Percentiles rank a stretch among this genome's conserved stretches.
Conservation (phyloP, 169 alveolate species). For the Cyclospora cayetanensis region DNA sequence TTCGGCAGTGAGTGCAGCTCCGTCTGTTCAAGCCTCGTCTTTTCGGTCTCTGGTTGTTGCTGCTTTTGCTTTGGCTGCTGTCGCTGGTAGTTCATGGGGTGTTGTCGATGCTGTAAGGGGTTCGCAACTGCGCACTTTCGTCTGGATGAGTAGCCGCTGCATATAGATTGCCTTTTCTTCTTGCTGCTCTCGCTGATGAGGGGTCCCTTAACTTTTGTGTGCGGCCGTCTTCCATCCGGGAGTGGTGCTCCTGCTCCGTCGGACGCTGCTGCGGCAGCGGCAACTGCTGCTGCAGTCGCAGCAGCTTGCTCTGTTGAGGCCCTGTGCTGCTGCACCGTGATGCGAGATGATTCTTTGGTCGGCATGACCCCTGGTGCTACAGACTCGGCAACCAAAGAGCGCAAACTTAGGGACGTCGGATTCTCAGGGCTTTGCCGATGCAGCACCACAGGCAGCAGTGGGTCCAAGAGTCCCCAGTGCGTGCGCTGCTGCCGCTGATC, state of each 20-base stretch:
- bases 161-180: not conserved
- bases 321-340: slow-evolving; percentile 6
- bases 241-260: slow-evolving; percentile 28
- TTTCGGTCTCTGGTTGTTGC: not conserved
- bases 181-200: not conserved
- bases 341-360: no score
- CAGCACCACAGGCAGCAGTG: no score
- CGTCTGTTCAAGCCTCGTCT: no score
- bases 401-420: no score
- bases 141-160: not conserved
- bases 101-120: no score
- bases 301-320: slow-evolving; percentile 48
- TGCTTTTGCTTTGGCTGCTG: not conserved
- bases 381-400: no score
- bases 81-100: no score
- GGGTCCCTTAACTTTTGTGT: not conserved
- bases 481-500: no score
- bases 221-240: not conserved
- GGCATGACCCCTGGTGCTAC: no score
- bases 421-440: no score
- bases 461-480: no score
- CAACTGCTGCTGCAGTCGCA: slow-evolving; percentile 44
- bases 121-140: not conserved
- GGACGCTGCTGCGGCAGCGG: slow-evolving; percentile 45
- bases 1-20: no score